phyloP scores from a whole-genome alignment of 2,329 filamentous ascomycete species.

The Aspergillus ochraceus region DNA sequence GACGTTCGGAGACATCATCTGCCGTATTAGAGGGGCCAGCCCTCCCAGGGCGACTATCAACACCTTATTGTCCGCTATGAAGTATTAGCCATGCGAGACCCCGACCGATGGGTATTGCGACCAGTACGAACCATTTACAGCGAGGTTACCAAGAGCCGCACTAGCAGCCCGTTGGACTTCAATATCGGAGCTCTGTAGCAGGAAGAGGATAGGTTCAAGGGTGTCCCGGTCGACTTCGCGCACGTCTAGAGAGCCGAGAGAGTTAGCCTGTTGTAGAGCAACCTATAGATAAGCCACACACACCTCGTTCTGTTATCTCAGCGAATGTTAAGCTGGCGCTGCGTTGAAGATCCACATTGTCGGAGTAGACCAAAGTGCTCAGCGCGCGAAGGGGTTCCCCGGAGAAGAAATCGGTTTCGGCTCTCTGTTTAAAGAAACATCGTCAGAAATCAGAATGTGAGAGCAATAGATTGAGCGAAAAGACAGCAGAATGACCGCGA shows the following conservation, averaged over 20 bases:
- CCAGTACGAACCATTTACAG: slow-evolving; percentile 75
- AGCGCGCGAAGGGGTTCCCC: slow-evolving; percentile 91
- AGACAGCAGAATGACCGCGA: slow-evolving; percentile 29
- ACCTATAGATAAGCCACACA: slow-evolving; percentile 1
- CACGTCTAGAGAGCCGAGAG: slow-evolving; percentile 67
- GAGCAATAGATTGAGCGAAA: slow-evolving; percentile 7
- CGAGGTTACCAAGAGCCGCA: slow-evolving; percentile 90
- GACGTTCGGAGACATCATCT: slow-evolving; percentile 98
- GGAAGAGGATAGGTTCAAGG: slow-evolving; percentile 90
- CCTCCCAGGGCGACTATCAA: slow-evolving; percentile 91
- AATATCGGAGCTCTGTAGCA: slow-evolving; percentile 92
- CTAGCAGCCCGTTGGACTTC: slow-evolving; percentile 97
- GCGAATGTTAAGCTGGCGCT: slow-evolving; percentile 98
- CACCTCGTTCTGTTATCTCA: slow-evolving; percentile 97
- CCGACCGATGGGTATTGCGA: slow-evolving; percentile 11
- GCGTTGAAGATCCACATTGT: slow-evolving; percentile 96
- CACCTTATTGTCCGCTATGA: slow-evolving; percentile 93
- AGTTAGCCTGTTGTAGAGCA: slow-evolving; percentile 1
- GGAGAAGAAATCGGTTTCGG: slow-evolving; percentile 97
- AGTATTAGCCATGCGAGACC: slow-evolving; percentile 42
- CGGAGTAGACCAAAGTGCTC: slow-evolving; percentile 95
- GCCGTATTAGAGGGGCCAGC: slow-evolving; percentile 85
- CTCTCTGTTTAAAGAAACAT: slow-evolving; percentile 60
- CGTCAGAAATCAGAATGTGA: slow-evolving; percentile 18
- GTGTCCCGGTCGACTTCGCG: slow-evolving; percentile 93